Conservation (phyloP, 78 protist species). For the Salpingoeca rosetta region DNA sequence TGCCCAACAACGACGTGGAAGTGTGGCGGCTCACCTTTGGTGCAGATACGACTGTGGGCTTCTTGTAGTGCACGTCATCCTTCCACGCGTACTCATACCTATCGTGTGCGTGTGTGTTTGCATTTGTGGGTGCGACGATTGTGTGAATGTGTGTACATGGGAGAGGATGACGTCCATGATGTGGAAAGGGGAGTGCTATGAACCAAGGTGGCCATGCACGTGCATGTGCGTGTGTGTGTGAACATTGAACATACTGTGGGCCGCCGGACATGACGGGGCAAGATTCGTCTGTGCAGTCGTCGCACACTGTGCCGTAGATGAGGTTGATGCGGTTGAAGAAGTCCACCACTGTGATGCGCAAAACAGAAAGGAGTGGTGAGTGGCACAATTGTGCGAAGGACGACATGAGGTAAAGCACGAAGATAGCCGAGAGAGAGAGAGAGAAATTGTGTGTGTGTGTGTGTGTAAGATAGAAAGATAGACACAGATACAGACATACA, state of each 20-base stretch:
- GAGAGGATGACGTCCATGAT: background rate
- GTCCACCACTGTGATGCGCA: conserved; percentile 49
- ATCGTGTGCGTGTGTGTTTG: too few relatives aligned
- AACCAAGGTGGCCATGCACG: conserved; percentile 19
- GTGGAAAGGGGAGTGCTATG: background rate
- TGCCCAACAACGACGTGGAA: too few relatives aligned
- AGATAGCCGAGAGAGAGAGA: background rate
- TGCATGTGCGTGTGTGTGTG: conserved; percentile 13
- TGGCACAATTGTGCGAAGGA: background rate
- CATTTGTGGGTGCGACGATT: too few relatives aligned
- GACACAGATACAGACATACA: background rate
- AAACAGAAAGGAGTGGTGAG: background rate
- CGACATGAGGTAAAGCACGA: background rate
- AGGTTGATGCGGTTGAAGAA: conserved; percentile 64
- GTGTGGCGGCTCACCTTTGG: too few relatives aligned
- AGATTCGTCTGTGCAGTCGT: conserved; percentile 52
- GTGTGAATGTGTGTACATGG: too few relatives aligned
- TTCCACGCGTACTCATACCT: conserved; percentile 80
- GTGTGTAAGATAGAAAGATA: background rate
- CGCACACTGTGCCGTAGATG: conserved; percentile 58
- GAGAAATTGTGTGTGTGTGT: too few relatives aligned
- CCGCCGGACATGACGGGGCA: conserved; percentile 71
- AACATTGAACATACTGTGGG: conserved; percentile 17
- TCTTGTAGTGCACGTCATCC: conserved; percentile 67
- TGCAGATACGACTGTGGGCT: conserved; percentile 70